phyloP scores from a whole-genome alignment of 2,329 filamentous ascomycete species.

The Tolypocladium endophyticum region DNA sequence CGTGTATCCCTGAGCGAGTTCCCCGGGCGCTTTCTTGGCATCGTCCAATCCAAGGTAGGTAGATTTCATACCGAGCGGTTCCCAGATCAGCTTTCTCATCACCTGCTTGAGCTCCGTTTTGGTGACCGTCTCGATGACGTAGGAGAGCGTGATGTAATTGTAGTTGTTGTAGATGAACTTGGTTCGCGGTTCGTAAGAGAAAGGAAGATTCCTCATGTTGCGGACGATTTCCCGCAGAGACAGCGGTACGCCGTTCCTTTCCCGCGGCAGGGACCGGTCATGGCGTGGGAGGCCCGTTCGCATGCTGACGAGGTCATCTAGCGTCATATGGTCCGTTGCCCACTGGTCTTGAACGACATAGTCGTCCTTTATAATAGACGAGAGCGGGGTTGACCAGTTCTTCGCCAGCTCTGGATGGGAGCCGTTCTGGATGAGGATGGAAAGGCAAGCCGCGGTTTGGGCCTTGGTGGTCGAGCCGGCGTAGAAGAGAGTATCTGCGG shows the following conservation, averaged over 20 bases:
- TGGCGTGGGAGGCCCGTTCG: slow-evolving; percentile 36
- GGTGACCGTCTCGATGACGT: slow-evolving; percentile 32
- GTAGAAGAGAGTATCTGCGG: slow-evolving; percentile 40
- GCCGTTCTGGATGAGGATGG: slow-evolving; percentile 38
- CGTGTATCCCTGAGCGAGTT: slow-evolving; percentile 31
- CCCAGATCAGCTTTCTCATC: slow-evolving; percentile 29
- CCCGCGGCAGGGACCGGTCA: slow-evolving; percentile 15
- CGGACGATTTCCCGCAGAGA: slow-evolving; percentile 25
- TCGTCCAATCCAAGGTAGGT: slow-evolving; percentile 22
- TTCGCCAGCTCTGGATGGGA: slow-evolving; percentile 13
- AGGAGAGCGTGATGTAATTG: slow-evolving; percentile 32
- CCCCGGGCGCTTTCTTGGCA: slow-evolving; percentile 11
- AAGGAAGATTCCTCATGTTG: slow-evolving; percentile 31
- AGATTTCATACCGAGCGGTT: slow-evolving; percentile 33
- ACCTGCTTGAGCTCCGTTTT: slow-evolving; percentile 25
- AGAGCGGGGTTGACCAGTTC: slow-evolving; percentile 35
- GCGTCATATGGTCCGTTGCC: slow-evolving; percentile 34
- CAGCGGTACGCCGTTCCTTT: slow-evolving; percentile 17
- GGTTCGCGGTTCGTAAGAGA: slow-evolving; percentile 30
- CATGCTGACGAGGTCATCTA: slow-evolving; percentile 43
- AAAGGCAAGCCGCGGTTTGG: slow-evolving; percentile 36
- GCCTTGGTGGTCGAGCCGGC: slow-evolving; percentile 47
- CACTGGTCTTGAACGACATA: slow-evolving; percentile 36
- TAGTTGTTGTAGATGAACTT: slow-evolving; percentile 38
- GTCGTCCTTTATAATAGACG: slow-evolving; percentile 34